Percentiles rank a stretch among this genome's conserved stretches.
Evolutionary conservation across 306 rosid genomes (phyloP).

Genomic region (Styphnolobium japonicum): DNA sequence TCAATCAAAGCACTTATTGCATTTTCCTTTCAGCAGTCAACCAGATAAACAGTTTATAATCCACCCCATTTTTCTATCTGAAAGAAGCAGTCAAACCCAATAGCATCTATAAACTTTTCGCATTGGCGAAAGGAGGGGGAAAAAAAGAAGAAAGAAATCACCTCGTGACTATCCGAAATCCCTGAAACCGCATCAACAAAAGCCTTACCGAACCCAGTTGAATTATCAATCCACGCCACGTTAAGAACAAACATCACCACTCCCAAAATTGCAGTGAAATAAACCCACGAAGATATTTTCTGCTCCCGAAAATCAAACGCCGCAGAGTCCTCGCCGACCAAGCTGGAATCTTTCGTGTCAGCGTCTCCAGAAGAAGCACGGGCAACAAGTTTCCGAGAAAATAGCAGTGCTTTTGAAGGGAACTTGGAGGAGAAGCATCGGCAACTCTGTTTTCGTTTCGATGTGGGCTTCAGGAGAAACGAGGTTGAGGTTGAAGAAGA

Average conservation of each 20-base stretch:
- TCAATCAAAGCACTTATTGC: background rate
- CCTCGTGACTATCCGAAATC: conserved; percentile 73
- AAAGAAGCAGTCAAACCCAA: background rate
- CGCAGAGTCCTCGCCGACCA: conserved; percentile 80
- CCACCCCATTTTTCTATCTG: background rate
- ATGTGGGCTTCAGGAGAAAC: background rate
- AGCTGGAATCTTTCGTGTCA: background rate
- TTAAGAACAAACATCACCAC: conserved; percentile 59
- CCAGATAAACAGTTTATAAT: background rate
- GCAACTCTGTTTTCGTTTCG: background rate
- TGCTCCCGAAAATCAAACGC: conserved; percentile 53
- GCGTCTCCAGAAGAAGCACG: conserved; percentile 38
- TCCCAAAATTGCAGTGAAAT: conserved; percentile 59
- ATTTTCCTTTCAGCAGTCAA: background rate
- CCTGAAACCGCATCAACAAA: conserved; percentile 60
- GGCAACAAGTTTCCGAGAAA: conserved; percentile 18
- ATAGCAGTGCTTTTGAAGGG: background rate
- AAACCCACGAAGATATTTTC: conserved; percentile 73
- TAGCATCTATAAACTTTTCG: too few species aligned
- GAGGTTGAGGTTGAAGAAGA: background rate
- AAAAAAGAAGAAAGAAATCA: background rate
- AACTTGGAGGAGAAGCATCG: background rate
- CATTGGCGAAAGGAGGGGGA: too few species aligned
- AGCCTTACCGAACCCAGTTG: conserved; percentile 65
- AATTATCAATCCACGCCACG: conserved; percentile 67